Base-by-base conservation (phyloP, 1,284 basidiomycete genomes). In the Ganoderma boninense region DNA sequence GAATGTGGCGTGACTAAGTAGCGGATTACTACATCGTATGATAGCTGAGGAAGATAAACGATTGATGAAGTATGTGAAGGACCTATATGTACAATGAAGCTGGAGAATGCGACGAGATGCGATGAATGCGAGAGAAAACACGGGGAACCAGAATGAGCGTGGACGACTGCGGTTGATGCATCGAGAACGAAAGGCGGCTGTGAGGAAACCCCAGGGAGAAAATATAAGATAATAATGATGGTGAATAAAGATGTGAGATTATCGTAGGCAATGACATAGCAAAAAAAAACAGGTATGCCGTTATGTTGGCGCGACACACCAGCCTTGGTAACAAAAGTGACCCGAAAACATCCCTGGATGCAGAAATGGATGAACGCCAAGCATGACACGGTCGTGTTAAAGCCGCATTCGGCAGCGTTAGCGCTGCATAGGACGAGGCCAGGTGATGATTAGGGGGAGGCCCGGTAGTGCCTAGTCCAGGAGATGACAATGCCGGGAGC, bases 1-100 rank as follows among this genome's bases (percentile, higher is more conserved):
- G 38, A 35, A 7, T 57, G 26, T 6, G 29, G 38, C 13, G 54
- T 35, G 38, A 62, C 40, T 26, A n/a, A 62, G 23, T 49, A 60
- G 57, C 23, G 35, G 40, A 69, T 69, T 65, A 69, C 57, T 61
- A 52, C 59, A 62, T 56, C 49, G n/a, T 69, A 69, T 13, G 60
- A 16, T 69, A 69, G 49, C n/a, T 38, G 46, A 23, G 23, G 42
- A 29, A 11, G 38, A 20, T 13, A n/a, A 60, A 40, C 20, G 35
- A 35, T 16, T 29, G 14, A 13, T 23, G 57, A 40, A 40, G 35
- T 40, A 23, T 54, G 49, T 7, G 29, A 54, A 38, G 46, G 11
- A 38, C 4, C 23, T 29, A 43, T 65, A 63, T 54, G 29, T 60
- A 65, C 46, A 62, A 42, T 32, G 63, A 52, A 43, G 38, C 23